phyloP scores from a whole-genome alignment of 257 asterid genomes.

The Fraxinus americana region DNA sequence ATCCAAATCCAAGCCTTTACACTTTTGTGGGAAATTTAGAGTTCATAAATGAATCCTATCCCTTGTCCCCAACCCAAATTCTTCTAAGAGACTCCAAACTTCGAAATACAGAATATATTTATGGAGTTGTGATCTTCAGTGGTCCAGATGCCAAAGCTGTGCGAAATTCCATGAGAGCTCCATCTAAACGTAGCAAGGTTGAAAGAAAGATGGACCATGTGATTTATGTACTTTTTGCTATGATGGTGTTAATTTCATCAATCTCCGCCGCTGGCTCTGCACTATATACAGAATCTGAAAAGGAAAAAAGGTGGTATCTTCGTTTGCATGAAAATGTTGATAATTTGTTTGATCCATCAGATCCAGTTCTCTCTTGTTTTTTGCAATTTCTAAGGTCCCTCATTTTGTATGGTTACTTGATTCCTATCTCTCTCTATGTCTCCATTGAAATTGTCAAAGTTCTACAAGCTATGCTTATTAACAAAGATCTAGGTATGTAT shows the following conservation, averaged over 20 bases:
- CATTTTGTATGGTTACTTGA: slow-evolving; percentile 62
- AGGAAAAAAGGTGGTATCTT: slow-evolving; percentile 46
- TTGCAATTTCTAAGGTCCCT: slow-evolving; percentile 55
- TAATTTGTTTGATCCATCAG: slow-evolving; percentile 34
- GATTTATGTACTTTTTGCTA: slow-evolving; percentile 53
- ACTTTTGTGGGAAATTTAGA: slow-evolving; percentile 61
- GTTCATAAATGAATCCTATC: slow-evolving; percentile 21
- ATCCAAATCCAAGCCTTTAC: slow-evolving; percentile 70
- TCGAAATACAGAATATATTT: slow-evolving; percentile 54
- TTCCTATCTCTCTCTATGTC: slow-evolving; percentile 72
- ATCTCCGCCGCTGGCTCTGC: slow-evolving; percentile 49
- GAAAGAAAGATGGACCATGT: slow-evolving; percentile 58
- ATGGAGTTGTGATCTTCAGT: slow-evolving; percentile 58
- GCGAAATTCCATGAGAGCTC: slow-evolving; percentile 57
- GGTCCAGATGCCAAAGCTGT: slow-evolving; percentile 65
- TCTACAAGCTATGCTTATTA: slow-evolving; percentile 62
- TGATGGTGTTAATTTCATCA: slow-evolving; percentile 47
- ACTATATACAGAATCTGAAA: slow-evolving; percentile 23
- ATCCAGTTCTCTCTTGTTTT: slow-evolving; percentile 30
- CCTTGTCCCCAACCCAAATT: slow-evolving; percentile 47
- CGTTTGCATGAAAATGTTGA: slow-evolving; percentile 16
- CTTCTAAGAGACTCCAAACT: slow-evolving; percentile 74
- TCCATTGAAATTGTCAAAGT: slow-evolving; percentile 71
- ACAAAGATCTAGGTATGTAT: slow-evolving; percentile 52
- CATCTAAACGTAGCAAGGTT: slow-evolving; percentile 65